Conservation (phyloP, 1,284 basidiomycete genomes). For the Ustilago cynodontis region DNA sequence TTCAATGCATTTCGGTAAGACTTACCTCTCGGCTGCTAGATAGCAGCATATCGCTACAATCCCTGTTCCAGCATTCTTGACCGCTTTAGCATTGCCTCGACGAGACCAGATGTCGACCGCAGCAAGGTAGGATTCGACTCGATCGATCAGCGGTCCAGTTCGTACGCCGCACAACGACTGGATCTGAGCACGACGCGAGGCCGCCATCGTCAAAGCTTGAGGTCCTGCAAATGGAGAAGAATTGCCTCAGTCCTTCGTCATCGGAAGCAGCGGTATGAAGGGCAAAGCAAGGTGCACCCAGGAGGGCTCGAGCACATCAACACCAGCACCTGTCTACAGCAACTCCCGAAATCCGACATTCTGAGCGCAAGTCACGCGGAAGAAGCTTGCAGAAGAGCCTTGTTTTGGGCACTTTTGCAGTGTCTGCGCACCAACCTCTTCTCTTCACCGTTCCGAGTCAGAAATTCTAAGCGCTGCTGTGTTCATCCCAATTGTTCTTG, state of each 20-base stretch:
- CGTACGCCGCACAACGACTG: slow-evolving; percentile 44
- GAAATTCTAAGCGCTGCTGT: slow-evolving; percentile 13
- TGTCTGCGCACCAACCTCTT: neutral
- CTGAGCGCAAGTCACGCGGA: slow-evolving; percentile 9
- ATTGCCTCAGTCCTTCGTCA: neutral
- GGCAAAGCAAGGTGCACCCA: neutral
- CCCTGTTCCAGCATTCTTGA: slow-evolving; percentile 50
- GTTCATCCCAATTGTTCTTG: slow-evolving; percentile 8
- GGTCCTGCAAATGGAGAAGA: neutral
- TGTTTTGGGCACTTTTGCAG: neutral
- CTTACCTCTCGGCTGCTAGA: slow-evolving; percentile 49
- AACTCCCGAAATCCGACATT: slow-evolving; percentile 30
- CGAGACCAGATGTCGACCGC: slow-evolving; percentile 53
- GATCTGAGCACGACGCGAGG: slow-evolving; percentile 46
- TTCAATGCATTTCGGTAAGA: neutral
- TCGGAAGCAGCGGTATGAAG: neutral
- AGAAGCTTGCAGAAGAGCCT: slow-evolving; percentile 15
- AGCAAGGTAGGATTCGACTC: slow-evolving; percentile 51
- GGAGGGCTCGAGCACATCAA: slow-evolving; percentile 22
- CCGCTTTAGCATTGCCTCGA: slow-evolving; percentile 46
- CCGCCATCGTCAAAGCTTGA: slow-evolving; percentile 25
- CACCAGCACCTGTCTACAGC: neutral
- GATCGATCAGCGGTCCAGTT: slow-evolving; percentile 45
- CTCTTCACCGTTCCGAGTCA: slow-evolving; percentile 29
- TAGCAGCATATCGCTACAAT: slow-evolving; percentile 51